Conservation (phyloP, 1,139 yeast genomes). For the Blastobotrys apis region DNA sequence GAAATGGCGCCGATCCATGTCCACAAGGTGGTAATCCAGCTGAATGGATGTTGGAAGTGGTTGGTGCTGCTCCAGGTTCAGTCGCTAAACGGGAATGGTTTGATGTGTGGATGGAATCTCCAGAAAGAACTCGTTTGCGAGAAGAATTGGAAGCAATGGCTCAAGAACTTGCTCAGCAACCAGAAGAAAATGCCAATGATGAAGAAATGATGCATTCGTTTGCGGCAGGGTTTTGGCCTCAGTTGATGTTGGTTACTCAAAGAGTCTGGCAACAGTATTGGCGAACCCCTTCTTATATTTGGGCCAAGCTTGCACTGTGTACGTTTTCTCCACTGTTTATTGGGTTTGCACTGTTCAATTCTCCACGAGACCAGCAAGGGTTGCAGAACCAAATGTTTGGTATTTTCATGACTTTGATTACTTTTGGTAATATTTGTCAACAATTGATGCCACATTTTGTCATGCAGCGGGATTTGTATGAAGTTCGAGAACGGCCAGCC, state of each 20-base stretch:
- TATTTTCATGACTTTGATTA: slow-evolving; percentile 60
- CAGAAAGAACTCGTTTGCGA: slow-evolving; percentile 46
- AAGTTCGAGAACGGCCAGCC: slow-evolving; percentile 85
- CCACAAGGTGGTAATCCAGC: slow-evolving; percentile 73
- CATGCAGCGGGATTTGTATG: slow-evolving; percentile 71
- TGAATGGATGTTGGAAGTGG: slow-evolving; percentile 76
- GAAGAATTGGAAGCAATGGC: slow-evolving; percentile 29
- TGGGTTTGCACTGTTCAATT: slow-evolving; percentile 72
- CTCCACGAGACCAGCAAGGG: slow-evolving; percentile 50
- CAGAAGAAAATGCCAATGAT: slow-evolving; percentile 19
- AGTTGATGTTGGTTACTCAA: slow-evolving; percentile 48
- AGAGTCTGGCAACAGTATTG: slow-evolving; percentile 60
- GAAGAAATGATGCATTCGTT: slow-evolving; percentile 27
- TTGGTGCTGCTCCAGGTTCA: slow-evolving; percentile 79
- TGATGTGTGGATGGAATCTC: slow-evolving; percentile 61
- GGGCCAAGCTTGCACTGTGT: slow-evolving; percentile 57
- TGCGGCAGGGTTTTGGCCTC: slow-evolving; percentile 46
- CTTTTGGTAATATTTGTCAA: slow-evolving; percentile 59
- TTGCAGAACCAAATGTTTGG: slow-evolving; percentile 50
- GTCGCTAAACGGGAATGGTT: slow-evolving; percentile 59
- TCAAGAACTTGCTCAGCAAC: slow-evolving; percentile 20
- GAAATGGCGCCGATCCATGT: slow-evolving; percentile 60
- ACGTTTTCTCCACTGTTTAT: slow-evolving; percentile 55
- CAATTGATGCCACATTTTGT: slow-evolving; percentile 72
- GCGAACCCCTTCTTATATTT: slow-evolving; percentile 68